Percentiles rank a stretch among this genome's conserved stretches.
phyloP scores from a whole-genome alignment of 495 filamentous ascomycete species.

The Cercophora samala region DNA sequence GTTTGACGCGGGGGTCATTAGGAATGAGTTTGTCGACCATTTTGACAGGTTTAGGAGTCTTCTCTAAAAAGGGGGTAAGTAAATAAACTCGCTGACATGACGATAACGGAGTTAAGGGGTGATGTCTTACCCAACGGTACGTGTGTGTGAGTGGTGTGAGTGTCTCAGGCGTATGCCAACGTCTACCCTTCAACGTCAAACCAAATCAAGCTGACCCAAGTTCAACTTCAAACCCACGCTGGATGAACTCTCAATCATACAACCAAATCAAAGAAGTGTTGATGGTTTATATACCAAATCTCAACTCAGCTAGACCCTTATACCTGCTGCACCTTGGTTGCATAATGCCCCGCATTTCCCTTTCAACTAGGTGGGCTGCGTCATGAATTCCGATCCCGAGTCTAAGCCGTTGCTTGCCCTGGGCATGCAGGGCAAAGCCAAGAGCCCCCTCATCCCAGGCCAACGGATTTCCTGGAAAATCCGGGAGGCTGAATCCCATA shows the following conservation, averaged over 20 bases:
- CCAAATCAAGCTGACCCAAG: background rate
- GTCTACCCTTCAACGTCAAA: background rate
- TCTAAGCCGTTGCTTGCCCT: background rate
- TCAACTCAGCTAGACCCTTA: background rate
- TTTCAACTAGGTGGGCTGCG: background rate
- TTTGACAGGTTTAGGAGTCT: background rate
- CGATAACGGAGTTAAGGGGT: background rate
- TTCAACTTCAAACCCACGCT: background rate
- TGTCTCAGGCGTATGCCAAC: background rate
- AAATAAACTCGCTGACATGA: background rate
- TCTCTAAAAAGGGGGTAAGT: background rate
- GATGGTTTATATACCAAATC: background rate
- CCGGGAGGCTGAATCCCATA: background rate
- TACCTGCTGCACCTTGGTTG: background rate
- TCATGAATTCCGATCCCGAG: background rate
- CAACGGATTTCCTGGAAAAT: background rate
- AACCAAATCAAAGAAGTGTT: background rate
- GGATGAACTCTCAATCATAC: background rate
- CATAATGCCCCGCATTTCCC: background rate
- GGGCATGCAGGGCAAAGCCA: background rate
- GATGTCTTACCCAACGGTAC: background rate
- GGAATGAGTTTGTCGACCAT: conserved; percentile 58
- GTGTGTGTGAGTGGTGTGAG: background rate
- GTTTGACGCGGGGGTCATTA: conserved; percentile 61
- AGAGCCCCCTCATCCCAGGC: background rate